Percentiles rank a stretch among this genome's conserved stretches.
Evolutionary conservation across 805 yeast species (phyloP).

Genomic region (Saturnispora zaruensis): DNA sequence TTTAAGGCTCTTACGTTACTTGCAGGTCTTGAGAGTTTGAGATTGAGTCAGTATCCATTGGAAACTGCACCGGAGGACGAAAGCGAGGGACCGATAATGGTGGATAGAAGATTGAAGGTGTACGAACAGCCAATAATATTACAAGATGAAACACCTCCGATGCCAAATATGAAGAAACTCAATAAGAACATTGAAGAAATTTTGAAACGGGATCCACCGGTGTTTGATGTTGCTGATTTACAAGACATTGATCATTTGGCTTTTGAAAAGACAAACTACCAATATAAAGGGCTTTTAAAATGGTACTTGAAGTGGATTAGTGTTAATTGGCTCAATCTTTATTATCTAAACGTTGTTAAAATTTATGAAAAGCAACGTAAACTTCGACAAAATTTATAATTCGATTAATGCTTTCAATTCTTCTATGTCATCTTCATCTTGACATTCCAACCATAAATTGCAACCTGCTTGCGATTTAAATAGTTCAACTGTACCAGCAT

Average conservation of each 20-base stretch:
- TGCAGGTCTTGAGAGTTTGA: slow-evolving; percentile 12
- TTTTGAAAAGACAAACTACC: slow-evolving; percentile 27
- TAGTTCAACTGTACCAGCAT: slow-evolving; percentile 83
- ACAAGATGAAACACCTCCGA: slow-evolving; percentile 19
- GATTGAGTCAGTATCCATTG: slow-evolving; percentile 9
- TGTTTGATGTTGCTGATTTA: slow-evolving; percentile 34
- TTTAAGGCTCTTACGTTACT: slow-evolving; percentile 15
- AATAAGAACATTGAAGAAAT: slow-evolving; percentile 21
- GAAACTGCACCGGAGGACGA: background rate
- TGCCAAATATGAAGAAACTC: slow-evolving; percentile 20
- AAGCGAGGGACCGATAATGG: background rate
- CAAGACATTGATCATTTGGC: slow-evolving; percentile 40
- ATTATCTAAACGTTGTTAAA: slow-evolving; percentile 41
- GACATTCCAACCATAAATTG: slow-evolving; percentile 48
- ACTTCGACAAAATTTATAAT: slow-evolving; percentile 16
- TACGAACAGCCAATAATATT: slow-evolving; percentile 10
- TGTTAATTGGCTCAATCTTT: slow-evolving; percentile 37
- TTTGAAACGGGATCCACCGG: slow-evolving; percentile 25
- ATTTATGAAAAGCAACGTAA: slow-evolving; percentile 25
- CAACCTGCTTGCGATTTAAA: slow-evolving; percentile 75
- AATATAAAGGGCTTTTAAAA: slow-evolving; percentile 21
- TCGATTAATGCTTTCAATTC: slow-evolving; percentile 36
- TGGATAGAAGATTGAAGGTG: background rate
- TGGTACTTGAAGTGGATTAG: slow-evolving; percentile 54
- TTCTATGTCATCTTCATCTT: slow-evolving; percentile 65